Conservation (phyloP, 2,329 filamentous ascomycete species). For the Zymoseptoria tritici region DNA sequence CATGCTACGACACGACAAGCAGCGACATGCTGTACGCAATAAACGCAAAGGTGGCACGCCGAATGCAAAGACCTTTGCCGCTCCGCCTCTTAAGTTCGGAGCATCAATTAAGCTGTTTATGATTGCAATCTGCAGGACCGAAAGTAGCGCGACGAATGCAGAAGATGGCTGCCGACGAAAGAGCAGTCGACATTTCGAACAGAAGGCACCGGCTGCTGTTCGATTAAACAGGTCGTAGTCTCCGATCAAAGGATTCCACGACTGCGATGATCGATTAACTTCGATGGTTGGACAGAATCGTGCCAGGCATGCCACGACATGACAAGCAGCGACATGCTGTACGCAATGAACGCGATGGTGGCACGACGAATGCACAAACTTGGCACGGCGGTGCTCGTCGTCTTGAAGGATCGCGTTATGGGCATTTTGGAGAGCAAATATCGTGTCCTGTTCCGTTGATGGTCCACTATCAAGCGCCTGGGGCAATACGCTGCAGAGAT, state of each 20-base stretch:
- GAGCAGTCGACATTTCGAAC: no score
- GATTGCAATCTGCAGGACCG: no score
- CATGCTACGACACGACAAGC: background rate
- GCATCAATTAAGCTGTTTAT: no score
- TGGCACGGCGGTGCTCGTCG: background rate
- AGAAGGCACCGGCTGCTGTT: no score
- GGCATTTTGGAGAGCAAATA: background rate
- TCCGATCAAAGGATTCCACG: no score
- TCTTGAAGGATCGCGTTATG: background rate
- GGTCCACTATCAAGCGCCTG: background rate
- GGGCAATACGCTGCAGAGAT: background rate
- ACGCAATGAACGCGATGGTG: conserved; percentile 8
- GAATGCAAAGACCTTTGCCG: no score
- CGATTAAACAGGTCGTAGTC: no score
- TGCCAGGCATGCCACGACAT: background rate
- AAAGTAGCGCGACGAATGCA: no score
- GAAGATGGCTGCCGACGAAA: no score
- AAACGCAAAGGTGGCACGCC: conserved; percentile 5
- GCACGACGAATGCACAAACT: conserved; percentile 6
- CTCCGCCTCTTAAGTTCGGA: no score
- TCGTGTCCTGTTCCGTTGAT: background rate
- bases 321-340: conserved; percentile 1
- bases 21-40: conserved; percentile 5
- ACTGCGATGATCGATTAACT: no score
- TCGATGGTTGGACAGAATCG: no score